These are phyloP conservation scores for Agastache rugosa DNA, from an alignment of 257 asterid genomes.

Conservation along the genomic window DNA sequence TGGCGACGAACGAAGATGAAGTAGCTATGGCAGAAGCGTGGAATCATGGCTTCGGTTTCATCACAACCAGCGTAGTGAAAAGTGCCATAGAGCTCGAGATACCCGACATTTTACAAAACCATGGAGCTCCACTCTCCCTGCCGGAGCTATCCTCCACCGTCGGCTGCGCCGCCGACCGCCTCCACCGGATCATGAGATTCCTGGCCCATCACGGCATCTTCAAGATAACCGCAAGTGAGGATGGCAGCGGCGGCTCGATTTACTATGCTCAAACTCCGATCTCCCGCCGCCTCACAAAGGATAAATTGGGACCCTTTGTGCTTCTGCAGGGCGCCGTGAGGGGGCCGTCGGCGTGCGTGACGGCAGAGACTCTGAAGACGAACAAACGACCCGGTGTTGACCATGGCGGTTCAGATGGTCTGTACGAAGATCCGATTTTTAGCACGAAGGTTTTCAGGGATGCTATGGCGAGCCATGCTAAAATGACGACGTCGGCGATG, in stretches of 20 bases:
- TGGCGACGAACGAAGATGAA: not conserved
- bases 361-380: not conserved
- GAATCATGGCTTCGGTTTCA: constrained; percentile 24
- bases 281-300: constrained; percentile 27
- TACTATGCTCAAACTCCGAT: constrained; percentile 9
- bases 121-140: constrained; percentile 39
- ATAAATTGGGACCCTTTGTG: constrained; percentile 21
- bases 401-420: not conserved
- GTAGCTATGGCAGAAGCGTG: constrained; percentile 4
- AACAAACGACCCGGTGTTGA: constrained; percentile 9
- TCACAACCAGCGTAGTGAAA: constrained; percentile 20
- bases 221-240: not conserved
- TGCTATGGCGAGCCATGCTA: constrained; percentile 54
- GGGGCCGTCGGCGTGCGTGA: not conserved
- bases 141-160: constrained; percentile 36
- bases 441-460: constrained; percentile 42
- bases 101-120: constrained; percentile 49
- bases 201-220: constrained; percentile 48
- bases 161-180: constrained; percentile 40
- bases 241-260: not conserved
- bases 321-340: constrained; percentile 37
- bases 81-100: constrained; percentile 20
- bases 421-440: not conserved
- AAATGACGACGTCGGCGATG: constrained; percentile 30
- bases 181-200: constrained; percentile 65